Conservation (phyloP, 2,329 filamentous ascomycete genomes). For the Colletotrichum sojae region DNA sequence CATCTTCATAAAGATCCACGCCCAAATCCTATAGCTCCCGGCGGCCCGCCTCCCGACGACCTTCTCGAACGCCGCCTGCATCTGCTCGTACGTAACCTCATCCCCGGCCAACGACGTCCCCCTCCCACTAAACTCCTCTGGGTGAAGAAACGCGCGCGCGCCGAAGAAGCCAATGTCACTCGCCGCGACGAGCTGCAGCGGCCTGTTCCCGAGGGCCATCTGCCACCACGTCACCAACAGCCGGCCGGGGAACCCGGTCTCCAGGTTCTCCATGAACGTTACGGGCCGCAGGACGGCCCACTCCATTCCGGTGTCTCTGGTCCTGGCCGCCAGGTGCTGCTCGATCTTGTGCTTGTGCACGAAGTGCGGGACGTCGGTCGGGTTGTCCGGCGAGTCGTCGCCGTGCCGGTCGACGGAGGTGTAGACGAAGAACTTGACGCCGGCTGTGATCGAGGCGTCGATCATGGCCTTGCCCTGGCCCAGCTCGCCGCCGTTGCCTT, state of each 20-base stretch:
- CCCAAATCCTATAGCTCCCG: slow-evolving; percentile 48
- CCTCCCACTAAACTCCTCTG: slow-evolving; percentile 48
- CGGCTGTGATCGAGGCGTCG: slow-evolving; percentile 66
- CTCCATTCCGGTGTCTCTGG: slow-evolving; percentile 48
- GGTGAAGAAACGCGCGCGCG: slow-evolving; percentile 52
- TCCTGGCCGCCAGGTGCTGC: slow-evolving; percentile 66
- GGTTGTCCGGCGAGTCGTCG: slow-evolving; percentile 61
- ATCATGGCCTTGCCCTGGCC: slow-evolving; percentile 70
- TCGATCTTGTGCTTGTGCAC: slow-evolving; percentile 72
- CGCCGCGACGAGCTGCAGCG: slow-evolving; percentile 52
- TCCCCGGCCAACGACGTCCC: slow-evolving; percentile 58
- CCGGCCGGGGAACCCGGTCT: slow-evolving; percentile 48
- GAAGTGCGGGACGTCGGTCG: slow-evolving; percentile 73
- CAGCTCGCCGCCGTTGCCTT: slow-evolving; percentile 57
- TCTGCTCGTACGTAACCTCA: slow-evolving; percentile 53
- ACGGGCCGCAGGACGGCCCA: slow-evolving; percentile 57
- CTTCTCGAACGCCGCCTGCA: slow-evolving; percentile 49
- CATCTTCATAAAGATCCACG: slow-evolving; percentile 46
- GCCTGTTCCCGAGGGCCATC: slow-evolving; percentile 48
- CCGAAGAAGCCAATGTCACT: slow-evolving; percentile 57
- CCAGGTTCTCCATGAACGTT: slow-evolving; percentile 58
- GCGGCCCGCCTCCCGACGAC: slow-evolving; percentile 49
- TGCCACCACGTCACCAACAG: slow-evolving; percentile 52
- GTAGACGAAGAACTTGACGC: slow-evolving; percentile 73
- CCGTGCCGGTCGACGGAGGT: slow-evolving; percentile 73